phyloP scores from a whole-genome alignment of 1,139 yeast genomes.

The Casaregolazyma suthepensis region DNA sequence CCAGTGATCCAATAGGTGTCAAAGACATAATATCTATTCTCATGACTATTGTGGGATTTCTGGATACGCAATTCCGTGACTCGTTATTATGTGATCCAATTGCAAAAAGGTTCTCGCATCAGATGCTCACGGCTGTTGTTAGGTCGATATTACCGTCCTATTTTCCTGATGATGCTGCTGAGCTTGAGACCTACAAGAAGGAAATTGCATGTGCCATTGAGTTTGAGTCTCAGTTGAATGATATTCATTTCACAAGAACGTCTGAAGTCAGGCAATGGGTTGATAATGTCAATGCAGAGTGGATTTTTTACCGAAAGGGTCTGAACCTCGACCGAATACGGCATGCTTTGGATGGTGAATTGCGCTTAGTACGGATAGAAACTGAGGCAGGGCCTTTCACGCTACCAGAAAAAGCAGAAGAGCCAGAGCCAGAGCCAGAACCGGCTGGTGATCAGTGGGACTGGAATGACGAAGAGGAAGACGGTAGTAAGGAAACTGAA shows the following conservation, averaged over 20 bases:
- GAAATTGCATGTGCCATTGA: conserved; percentile 19
- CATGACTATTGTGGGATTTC: conserved; percentile 17
- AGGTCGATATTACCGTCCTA: conserved; percentile 20
- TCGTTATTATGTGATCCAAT: conserved; percentile 17
- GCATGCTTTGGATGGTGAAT: neutral
- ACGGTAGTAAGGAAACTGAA: conserved; percentile 11
- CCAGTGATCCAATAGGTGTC: neutral
- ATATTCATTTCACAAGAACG: conserved; percentile 21
- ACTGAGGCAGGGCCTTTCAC: neutral
- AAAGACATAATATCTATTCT: conserved; percentile 8
- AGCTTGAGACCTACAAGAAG: conserved; percentile 16
- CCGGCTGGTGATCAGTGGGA: conserved; percentile 18
- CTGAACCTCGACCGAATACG: conserved; percentile 18
- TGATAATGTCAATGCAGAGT: conserved; percentile 20
- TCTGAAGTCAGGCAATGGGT: conserved; percentile 24
- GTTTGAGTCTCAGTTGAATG: conserved; percentile 21
- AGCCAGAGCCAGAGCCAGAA: neutral
- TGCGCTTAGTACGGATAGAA: neutral
- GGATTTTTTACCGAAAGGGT: conserved; percentile 22
- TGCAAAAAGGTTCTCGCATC: conserved; percentile 22
- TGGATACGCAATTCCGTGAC: conserved; percentile 17
- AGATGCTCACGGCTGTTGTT: conserved; percentile 18
- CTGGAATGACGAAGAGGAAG: conserved; percentile 18
- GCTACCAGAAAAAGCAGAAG: neutral
- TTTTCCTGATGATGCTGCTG: conserved; percentile 21